Base-by-base conservation (phyloP, 2,329 filamentous ascomycete genomes). In the Xylaria sp. region DNA sequence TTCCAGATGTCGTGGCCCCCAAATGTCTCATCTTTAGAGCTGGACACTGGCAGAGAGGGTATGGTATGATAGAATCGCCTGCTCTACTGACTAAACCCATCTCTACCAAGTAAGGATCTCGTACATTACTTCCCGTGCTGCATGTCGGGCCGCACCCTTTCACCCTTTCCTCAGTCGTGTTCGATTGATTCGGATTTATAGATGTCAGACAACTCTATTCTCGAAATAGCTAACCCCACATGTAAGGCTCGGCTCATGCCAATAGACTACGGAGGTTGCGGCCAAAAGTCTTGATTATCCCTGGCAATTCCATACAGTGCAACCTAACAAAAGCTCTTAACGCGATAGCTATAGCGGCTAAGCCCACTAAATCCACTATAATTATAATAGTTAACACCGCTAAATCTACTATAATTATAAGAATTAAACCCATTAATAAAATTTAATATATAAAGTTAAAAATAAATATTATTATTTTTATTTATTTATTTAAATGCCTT, bases 61-160 rank as follows among this genome's bases (percentile, higher is more conserved):
- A 53, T 16, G 47, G 13, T 40, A 62, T 37, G 23, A 47, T 47
- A 35, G 13, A 23, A 40, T 59, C 25, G 53, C 29, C 44, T 12
- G n/a, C 23, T 53, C 40, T 35, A 44, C 53, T 50, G 18, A 16
- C 10, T 21, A 42, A 47, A 59, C 16, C 37, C 47, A n/a, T 64
- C 32, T 23, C 59, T 59, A 25, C 25, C 32, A 2, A 35, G 32
- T 4, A 35, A 35, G 27, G 42, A 60, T 59, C 65, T 71, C 54
- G 61, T 61, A 51, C 58, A 57, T 50, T 61, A 32, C 37, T 60
- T 63, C 47, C 64, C 61, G 59, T 63, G 50, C 67, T 58, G 61
- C 64, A 35, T 51, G 25, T 70, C 67, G 67, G 68, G 51, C 69
- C 67, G 59, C 60, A 47, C 54, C 32, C 57, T 63, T 42, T 27